Base-by-base conservation (phyloP, 73 alveolate species). In the Stentor roeselii region DNA sequence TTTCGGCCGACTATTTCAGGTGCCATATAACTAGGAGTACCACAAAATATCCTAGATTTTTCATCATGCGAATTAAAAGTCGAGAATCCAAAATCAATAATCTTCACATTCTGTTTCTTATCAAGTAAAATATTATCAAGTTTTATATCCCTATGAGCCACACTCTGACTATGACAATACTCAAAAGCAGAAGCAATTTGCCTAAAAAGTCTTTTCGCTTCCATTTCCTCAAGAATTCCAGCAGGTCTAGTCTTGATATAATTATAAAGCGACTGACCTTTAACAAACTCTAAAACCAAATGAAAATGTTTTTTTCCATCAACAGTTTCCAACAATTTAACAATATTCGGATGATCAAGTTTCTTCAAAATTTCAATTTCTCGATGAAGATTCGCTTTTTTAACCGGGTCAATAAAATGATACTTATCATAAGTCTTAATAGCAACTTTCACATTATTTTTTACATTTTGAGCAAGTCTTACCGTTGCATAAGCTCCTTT, bases 121-220 rank as follows among this genome's bases (percentile, higher is more conserved):
- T 94, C 93, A 50, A 95, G 42, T 59, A 95, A 83, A 2, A 94
- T 95, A 84, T 95, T 95, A 83, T 95, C 99, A 85, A 95, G 89
- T 83, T 95, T 95, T 0, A 95, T 87, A 77, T 95, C 99, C 85
- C 99, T 87, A 85, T 95, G 99, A 60, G 87, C 95, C 37, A 95
- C 87, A 75, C 90, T 85, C 58, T 90, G 80, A 0, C 90, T 59
- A 75, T 94, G 96, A 60, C 95, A 90, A 86, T 94, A 90, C 27
- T 85, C 82, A 2, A 95, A 90, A 3, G 97, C 97, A 21, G 80
- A 88, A 38, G 92, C 92, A 38, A 95, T 86, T 83, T 95, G 92
- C 75, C 83, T 83, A 88, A 92, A 95, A 32, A 94, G 82, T 59
- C 74, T 59, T 84, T 91, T 91, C 36, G 96, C 92, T 60, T 86